Base-by-base conservation (phyloP, 192 early-diverging fungal species). In the Neocallimastix lanati region DNA sequence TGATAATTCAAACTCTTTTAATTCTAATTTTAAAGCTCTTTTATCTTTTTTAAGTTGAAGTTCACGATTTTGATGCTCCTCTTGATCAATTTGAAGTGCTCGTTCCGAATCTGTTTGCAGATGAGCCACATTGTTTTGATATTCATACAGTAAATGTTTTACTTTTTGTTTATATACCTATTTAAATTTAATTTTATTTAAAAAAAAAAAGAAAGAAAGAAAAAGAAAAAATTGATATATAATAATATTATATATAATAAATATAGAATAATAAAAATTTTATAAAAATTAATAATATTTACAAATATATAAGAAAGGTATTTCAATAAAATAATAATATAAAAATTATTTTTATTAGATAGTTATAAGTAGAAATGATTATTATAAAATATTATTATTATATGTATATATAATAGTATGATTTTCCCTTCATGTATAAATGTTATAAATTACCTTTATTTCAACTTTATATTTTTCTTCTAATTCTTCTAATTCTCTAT, bases 111-210 rank as follows among this genome's bases (percentile, higher is more conserved):
- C 86, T 21, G 89, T 88, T 87, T 91, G 90, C 0, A 91, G 84
- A 79, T 91, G 90, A 5, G 90, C 90, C 11, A 91, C 85, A 78
- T 88, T 90, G 86, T 90, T 91, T 83, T 91, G 90, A 82, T 91
- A 91, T 80, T 91, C 90, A 82, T 91, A 91, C 4, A 91, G 86
- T 28, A 91, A 84, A 81, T 91, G 90, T 82, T 91, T 91, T 76
- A 91, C 89, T 84, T 91, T 91, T 88, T 91, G 90, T 80, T 91
- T 91, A 84, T 91, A 91, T 28, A 89, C 87, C 88, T 89, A 50
- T 50, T 12, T 12, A 12, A 14, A 14, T 12, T 14, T 14, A 14
- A 38, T 38, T 38, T 14, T 38, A 38, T 38, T 12, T 38, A 12
- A 14, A 38, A n/a, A n/a, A n/a, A n/a, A n/a, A n/a, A n/a, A n/a